Base-by-base conservation (phyloP, 768 basidiomycete genomes). In the Auricularia sp. region DNA sequence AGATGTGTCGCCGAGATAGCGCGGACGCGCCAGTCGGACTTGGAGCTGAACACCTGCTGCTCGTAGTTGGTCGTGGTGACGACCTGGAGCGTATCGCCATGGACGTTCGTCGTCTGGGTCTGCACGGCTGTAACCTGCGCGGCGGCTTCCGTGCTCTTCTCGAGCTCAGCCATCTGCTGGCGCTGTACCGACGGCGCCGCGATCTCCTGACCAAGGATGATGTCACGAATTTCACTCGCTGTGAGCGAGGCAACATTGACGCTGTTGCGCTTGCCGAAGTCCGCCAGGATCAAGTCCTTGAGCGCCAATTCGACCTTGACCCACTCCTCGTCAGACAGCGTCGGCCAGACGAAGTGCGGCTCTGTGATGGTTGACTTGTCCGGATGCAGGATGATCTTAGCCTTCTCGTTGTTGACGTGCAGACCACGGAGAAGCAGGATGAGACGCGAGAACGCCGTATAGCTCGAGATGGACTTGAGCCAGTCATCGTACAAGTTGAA, bases 321-420 rank as follows among this genome's bases (percentile, higher is more conserved):
- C 96, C 96, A 98, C 70, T 97, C 94, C 69, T 97, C 93, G 69
- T 97, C 95, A 36, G 79, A 79, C 64, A 98, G 79, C 1, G 93
- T 88, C 10, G 96, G 96, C 95, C 95, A 98, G 39, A 98, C 93
- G 74, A 96, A 98, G 76, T 98, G 95, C 47, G 94, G 90, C 74
- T 98, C 93, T 2, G 97, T 98, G 70, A 96, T 88, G 1, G 96
- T 98, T 64, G 87, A 88, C 77, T 97, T 96, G 79, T 98, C 95
- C 0, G 97, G 97, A 68, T 95, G 93, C 43, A 99, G 80, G 67
- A 99, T 94, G 70, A 99, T 89, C 81, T 99, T 99, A 34, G 97
- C 94, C 79, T 99, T 99, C 74, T 98, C 97, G 72, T 98, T 97
- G 78, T 99, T 98, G 76, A 98, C 97, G 74, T 98, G 97, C 36